Evolutionary conservation across 2,329 filamentous ascomycete genomes (phyloP), one percentile per base, ranked within the genome.

Genomic region (Fusarium circinatum): DNA sequence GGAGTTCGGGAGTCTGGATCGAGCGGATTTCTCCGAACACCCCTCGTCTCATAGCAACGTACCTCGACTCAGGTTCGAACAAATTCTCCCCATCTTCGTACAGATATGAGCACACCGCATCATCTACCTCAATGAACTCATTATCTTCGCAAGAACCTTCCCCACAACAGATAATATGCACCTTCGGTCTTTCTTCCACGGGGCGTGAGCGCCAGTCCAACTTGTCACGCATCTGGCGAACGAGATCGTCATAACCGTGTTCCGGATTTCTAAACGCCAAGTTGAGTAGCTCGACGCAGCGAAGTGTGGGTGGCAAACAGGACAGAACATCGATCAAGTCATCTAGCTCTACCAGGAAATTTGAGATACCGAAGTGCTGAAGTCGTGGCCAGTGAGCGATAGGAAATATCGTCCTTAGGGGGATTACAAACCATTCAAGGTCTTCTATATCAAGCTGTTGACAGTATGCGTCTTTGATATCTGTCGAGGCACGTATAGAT

Each of bases 381-480:
- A 67, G 45, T 3, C 10, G 34, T 4, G 45, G 45, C 64, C 62
- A 67, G 18, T 26, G n/a, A 1, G 26, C 14, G 9, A 66, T 24
- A 4, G 62, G 64, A 14, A 67, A 34, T 3, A 67, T 22, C 0
- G 13, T 39, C 11, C 7, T 28, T 11, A 67, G 20, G 4, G 45
- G 32, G 12, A 65, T 58, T 0, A 12, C 18, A 26, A 18, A 11
- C 13, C 15, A 15, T 41, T 56, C 34, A 5, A 45, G 17, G 8
- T 65, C 12, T 2, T 36, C 45, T 12, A 8, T 7, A 17, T 14
- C 4, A 18, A 39, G 10, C 1, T n/a, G 45, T 9, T 13, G 12
- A 10, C 10, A 10, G 2, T 1, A 6, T 6, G 17, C 42, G 0
- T 34, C 15, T 2, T 1, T 4, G 2, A 36, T 24, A 0, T 38